A percentile compares a stretch with the other conserved stretches of the same genome.
These are phyloP conservation scores for Salix exigua DNA, from an alignment of 345 rosid species.

Conservation along the genomic window DNA sequence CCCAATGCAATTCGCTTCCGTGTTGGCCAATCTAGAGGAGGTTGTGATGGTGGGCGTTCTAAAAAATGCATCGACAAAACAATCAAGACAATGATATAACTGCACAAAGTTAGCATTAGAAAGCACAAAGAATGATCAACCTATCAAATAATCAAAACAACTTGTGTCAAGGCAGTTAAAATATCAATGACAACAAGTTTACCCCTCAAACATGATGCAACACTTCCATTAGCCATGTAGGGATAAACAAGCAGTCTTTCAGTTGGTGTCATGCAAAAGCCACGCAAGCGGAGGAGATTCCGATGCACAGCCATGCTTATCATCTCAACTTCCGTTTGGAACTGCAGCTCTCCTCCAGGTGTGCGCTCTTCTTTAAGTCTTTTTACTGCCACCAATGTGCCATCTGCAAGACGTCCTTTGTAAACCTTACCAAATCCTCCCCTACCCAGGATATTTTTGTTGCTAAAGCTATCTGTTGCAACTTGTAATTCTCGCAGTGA, in stretches of 20 bases:
- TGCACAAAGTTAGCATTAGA: background rate
- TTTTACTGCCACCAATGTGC: conserved; percentile 89
- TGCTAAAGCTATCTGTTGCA: conserved; percentile 88
- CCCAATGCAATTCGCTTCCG: conserved; percentile 86
- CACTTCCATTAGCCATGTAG: conserved; percentile 99
- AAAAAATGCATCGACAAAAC: conserved; percentile 11
- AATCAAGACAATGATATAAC: background rate
- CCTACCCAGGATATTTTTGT: conserved; percentile 88
- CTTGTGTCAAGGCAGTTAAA: background rate
- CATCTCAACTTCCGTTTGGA: conserved; percentile 99
- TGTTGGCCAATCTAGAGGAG: conserved; percentile 88
- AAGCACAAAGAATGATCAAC: background rate
- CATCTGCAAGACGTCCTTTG: conserved; percentile 89
- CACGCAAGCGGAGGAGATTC: conserved; percentile 81
- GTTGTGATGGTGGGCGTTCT: conserved; percentile 83
- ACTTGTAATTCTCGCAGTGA: conserved; percentile 93
- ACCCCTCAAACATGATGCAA: conserved; percentile 97
- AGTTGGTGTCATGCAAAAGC: conserved; percentile 97
- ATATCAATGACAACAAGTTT: background rate
- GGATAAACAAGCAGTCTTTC: conserved; percentile 93
- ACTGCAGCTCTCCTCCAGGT: conserved; percentile 96
- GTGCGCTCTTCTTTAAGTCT: conserved; percentile 96
- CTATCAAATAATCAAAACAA: background rate
- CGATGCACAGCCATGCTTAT: conserved; percentile 99
- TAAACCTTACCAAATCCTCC: conserved; percentile 99